A percentile compares a stretch with the other conserved stretches of the same genome.
These are phyloP conservation scores for Parafenestella ontariensis DNA, from an alignment of 2,329 filamentous ascomycete species.

Conservation along the genomic window DNA sequence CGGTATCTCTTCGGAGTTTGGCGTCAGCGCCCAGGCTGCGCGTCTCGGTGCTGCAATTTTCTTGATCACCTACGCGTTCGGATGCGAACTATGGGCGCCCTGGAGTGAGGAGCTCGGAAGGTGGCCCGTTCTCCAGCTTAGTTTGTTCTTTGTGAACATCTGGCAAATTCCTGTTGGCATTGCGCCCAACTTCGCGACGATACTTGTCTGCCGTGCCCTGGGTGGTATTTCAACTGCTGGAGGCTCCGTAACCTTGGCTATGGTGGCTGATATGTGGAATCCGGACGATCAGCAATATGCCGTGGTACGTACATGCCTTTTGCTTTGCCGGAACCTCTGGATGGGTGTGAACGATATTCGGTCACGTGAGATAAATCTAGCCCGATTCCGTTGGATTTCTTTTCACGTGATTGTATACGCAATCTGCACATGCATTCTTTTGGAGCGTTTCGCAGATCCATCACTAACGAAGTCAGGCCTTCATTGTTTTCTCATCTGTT, in stretches of 20 bases:
- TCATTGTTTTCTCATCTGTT: constrained; percentile 78
- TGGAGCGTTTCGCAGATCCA: too few species aligned
- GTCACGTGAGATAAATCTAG: too few species aligned
- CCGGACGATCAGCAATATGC: constrained; percentile 71
- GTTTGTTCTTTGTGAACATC: constrained; percentile 77
- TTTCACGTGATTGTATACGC: too few species aligned
- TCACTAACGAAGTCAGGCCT: constrained; percentile 26
- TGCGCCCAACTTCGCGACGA: constrained; percentile 73
- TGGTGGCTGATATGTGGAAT: constrained; percentile 67
- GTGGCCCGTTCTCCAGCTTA: constrained; percentile 75
- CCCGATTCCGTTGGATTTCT: too few species aligned
- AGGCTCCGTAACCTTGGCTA: constrained; percentile 69
- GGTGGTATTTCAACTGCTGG: constrained; percentile 62
- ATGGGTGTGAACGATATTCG: too few species aligned
- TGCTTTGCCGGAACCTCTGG: too few species aligned
- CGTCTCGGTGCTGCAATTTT: constrained; percentile 80
- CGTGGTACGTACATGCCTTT: constrained; percentile 51
- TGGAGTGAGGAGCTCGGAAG: constrained; percentile 86
- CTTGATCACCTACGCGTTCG: constrained; percentile 80
- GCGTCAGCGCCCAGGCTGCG: constrained; percentile 71
- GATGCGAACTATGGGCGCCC: constrained; percentile 86
- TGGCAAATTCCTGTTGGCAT: constrained; percentile 72
- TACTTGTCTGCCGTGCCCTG: constrained; percentile 67
- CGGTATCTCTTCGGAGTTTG: constrained; percentile 67
- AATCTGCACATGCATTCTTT: too few species aligned